Evolutionary conservation across 2,329 filamentous ascomycete genomes (phyloP), one percentile per base, ranked within the genome.

Genomic region (Chaetomium sp.): DNA sequence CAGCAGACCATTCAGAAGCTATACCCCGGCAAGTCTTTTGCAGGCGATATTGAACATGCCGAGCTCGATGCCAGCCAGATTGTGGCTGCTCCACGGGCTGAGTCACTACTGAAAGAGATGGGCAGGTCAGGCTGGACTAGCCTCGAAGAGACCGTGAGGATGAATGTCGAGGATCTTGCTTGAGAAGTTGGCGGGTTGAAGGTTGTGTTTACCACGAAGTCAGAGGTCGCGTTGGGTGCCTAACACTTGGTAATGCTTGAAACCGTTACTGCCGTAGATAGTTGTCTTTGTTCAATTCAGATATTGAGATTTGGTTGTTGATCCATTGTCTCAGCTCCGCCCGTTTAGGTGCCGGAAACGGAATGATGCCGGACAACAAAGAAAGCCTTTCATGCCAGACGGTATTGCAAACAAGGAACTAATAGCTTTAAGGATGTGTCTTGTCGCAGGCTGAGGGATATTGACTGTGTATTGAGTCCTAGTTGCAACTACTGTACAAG

Each of bases 161-260:
- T 51, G 47, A 60, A 60, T 19, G 38, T n/a, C 9, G 57, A 51
- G 21, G 57, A 51, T 60, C 47, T 60, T 27, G 57, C 31, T 50
- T 49, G 8, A 13, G 54, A 21, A 31, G 21, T 16, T 57, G 55
- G n/a, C n/a, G 10, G 12, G 3, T 29, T 38, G 47, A 2, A 1
- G 1, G 16, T 16, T 5, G 16, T 19, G 38, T 5, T 42, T 29
- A 6, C 6, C 27, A 29, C 27, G 6, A 29, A 3, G 3, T 29
- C 27, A 29, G 27, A 29, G 27, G 3, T 29, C 27, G 6, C 27
- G 27, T 29, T 6, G 6, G 16, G 2, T 42, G 5, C 13, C 5
- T 19, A n/a, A 19, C 7, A 5, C 5, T 7, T 42, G 5, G 5
- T 19, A 42, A 2, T 42, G 2, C 6, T 42, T 19, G 4, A 2